phyloP scores from a whole-genome alignment of 805 yeast species.

The Danielozyma ontarioensis region DNA sequence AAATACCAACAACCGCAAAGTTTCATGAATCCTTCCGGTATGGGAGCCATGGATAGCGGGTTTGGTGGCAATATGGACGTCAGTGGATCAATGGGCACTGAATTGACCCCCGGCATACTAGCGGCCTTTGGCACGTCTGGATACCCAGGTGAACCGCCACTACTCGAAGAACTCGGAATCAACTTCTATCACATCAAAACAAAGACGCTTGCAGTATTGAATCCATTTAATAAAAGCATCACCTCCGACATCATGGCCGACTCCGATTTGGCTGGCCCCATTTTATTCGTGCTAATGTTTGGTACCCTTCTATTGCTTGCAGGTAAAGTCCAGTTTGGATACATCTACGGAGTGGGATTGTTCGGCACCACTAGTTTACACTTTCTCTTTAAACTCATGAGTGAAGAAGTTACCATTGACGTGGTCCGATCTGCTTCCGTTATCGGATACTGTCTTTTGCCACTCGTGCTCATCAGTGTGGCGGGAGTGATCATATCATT shows the following conservation, averaged over 20 bases:
- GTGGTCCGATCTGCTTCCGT: slow-evolving; percentile 79
- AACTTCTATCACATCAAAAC: slow-evolving; percentile 81
- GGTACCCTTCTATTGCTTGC: slow-evolving; percentile 78
- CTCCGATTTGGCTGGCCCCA: slow-evolving; percentile 92
- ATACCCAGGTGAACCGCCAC: slow-evolving; percentile 90
- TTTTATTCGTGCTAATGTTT: slow-evolving; percentile 79
- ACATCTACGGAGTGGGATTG: slow-evolving; percentile 92
- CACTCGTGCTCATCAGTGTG: slow-evolving; percentile 74
- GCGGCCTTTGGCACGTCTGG: slow-evolving; percentile 94
- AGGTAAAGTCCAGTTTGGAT: slow-evolving; percentile 95
- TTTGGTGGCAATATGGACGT: slow-evolving; percentile 34
- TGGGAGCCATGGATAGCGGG: slow-evolving; percentile 37
- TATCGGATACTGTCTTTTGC: slow-evolving; percentile 88
- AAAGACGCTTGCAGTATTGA: slow-evolving; percentile 82
- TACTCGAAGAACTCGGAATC: slow-evolving; percentile 89
- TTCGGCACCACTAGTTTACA: slow-evolving; percentile 86
- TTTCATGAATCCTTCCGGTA: slow-evolving; percentile 11
- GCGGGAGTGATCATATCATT: slow-evolving; percentile 61
- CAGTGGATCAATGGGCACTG: slow-evolving; percentile 38
- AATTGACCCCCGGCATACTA: slow-evolving; percentile 67
- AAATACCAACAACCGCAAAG: slow-evolving; percentile 19
- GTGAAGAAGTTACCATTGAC: slow-evolving; percentile 52
- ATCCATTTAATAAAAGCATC: slow-evolving; percentile 59
- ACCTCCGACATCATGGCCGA: slow-evolving; percentile 77
- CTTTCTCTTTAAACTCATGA: slow-evolving; percentile 81